Conservation (phyloP, 2,329 filamentous ascomycete species). For the Ceratocystis diversiconidia region DNA sequence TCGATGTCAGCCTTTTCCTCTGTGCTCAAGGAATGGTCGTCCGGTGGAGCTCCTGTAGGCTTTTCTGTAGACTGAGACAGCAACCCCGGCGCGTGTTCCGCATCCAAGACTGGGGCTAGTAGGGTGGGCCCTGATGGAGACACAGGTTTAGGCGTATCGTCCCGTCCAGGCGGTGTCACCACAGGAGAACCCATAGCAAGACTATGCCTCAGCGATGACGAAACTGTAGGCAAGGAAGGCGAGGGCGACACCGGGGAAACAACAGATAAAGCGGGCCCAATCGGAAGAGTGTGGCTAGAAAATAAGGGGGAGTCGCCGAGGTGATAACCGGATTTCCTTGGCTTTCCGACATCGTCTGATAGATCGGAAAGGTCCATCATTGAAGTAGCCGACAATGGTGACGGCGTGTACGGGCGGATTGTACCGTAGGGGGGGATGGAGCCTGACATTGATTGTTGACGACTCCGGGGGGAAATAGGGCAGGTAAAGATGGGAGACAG, state of each 20-base stretch:
- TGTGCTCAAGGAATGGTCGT: background rate
- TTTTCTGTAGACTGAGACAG: background rate
- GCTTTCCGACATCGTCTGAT: background rate
- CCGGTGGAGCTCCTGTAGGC: background rate
- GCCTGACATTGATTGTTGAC: constrained; percentile 2
- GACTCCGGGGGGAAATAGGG: background rate
- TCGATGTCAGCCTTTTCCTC: background rate
- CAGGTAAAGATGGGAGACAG: background rate
- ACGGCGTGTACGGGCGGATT: constrained; percentile 13
- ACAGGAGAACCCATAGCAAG: background rate
- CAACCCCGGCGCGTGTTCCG: background rate
- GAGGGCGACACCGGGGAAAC: background rate
- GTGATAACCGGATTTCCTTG: background rate
- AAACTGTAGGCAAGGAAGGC: background rate
- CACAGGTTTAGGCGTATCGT: background rate
- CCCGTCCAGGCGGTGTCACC: background rate
- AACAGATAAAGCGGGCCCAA: background rate
- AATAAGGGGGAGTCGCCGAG: constrained; percentile 7
- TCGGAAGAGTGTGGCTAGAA: background rate
- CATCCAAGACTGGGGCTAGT: background rate
- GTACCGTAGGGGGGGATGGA: background rate
- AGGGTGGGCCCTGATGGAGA: background rate
- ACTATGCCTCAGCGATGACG: background rate
- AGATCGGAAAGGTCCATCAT: background rate
- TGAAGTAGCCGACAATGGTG: constrained; percentile 13